Base-by-base conservation (phyloP, 805 yeast species). In the Candida multigemmis region DNA sequence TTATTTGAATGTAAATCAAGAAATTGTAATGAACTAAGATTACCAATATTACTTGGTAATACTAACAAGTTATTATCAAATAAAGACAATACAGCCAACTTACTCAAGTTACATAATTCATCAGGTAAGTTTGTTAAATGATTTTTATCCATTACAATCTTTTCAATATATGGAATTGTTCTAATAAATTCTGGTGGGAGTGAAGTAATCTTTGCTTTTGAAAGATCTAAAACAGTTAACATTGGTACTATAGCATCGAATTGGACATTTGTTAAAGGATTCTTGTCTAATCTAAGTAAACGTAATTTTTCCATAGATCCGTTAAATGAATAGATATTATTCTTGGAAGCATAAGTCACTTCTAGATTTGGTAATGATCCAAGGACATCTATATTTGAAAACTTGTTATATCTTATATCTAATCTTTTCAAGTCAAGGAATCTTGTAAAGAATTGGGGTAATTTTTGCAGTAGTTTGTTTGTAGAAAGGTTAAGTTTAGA, bases 1-100 rank as follows among this genome's bases (percentile, higher is more conserved):
- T 86, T 86, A 52, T 89, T 89, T 22, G 82, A 72, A 52, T 89
- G 96, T 22, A 85, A 54, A 49, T 89, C 96, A 30, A 89, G 59
- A 24, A 68, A 60, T 41, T 69, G 75, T 36, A 89, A 62, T 16
- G 71, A 66, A 3, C 61, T 52, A 30, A 87, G 61, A 10, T 63
- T 43, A 3, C 83, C 77, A 18, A 91, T 68, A 8, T 72, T 68
- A 2, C 60, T 50, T 0, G 97, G 96, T 9, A 91, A 44, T 2
- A 65, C 50, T 29, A 78, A 80, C 31, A 91, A 55, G 38, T 82
- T 81, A 46, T 91, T 91, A 28, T 75, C 74, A 28, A 72, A 76
- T 2, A 77, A 63, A 3, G 94, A 82, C 20, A 91, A 57, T 33
- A 71, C 72, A 2, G 72, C 68, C 41, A 91, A 59, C 32, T 65